Percentiles rank a stretch among this genome's conserved stretches.
These are phyloP conservation scores for Euphrasia arctica DNA, from an alignment of 305 asterid genomes.

Conservation along the genomic window DNA sequence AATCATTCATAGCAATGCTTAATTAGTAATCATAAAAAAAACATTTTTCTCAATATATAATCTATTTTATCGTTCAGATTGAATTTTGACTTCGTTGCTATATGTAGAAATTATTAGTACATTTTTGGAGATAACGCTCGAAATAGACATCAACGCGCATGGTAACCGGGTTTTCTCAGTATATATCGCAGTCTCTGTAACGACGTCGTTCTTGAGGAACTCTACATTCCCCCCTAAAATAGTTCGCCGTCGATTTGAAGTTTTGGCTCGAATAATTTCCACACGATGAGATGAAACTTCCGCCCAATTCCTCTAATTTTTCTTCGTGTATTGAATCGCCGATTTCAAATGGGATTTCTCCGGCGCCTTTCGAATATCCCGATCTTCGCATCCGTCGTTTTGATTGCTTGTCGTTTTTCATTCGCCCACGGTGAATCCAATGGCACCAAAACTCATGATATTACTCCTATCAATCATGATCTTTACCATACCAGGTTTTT, in stretches of 20 bases:
- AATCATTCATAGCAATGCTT: too few relatives aligned
- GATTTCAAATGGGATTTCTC: slow-evolving; percentile 49
- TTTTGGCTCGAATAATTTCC: not conserved
- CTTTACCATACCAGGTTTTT: slow-evolving; percentile 77
- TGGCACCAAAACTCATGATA: slow-evolving; percentile 31
- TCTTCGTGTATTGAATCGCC: slow-evolving; percentile 25
- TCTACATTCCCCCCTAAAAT: not conserved
- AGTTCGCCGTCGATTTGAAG: slow-evolving; percentile 25
- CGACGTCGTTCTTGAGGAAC: slow-evolving; percentile 28
- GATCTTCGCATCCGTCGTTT: slow-evolving; percentile 24
- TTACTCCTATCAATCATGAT: slow-evolving; percentile 79
- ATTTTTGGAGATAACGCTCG: too few relatives aligned
- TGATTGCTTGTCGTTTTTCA: slow-evolving; percentile 26
- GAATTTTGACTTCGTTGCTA: too few relatives aligned
- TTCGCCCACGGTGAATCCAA: slow-evolving; percentile 47
- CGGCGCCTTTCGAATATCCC: slow-evolving; percentile 28
- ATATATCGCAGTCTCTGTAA: not conserved
- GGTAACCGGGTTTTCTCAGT: too few relatives aligned
- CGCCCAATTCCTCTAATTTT: slow-evolving; percentile 21
- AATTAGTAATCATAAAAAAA: too few relatives aligned
- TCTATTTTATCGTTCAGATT: too few relatives aligned
- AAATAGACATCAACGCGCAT: too few relatives aligned
- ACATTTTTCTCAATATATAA: too few relatives aligned
- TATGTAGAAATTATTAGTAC: too few relatives aligned
- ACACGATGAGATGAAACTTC: slow-evolving; percentile 32